Base-by-base conservation (phyloP, 2,329 filamentous ascomycete genomes). In the Diaporthe aspalathi region DNA sequence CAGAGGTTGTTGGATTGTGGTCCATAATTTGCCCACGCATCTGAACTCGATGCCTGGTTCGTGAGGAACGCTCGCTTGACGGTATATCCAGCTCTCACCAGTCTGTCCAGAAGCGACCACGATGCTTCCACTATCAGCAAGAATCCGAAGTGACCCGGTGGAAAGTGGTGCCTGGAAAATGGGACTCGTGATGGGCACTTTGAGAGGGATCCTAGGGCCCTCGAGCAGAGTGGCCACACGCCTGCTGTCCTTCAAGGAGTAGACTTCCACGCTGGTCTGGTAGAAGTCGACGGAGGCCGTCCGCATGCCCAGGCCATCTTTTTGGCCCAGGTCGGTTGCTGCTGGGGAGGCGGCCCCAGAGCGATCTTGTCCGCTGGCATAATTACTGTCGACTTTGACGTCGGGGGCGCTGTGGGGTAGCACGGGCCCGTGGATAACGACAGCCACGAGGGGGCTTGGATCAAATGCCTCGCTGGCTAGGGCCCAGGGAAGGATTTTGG, bases 1-100 rank as follows among this genome's bases (percentile, higher is more conserved):
- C 71, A 85, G 85, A 22, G 84, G 81, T 74, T 90, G 88, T 78
- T 96, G 93, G 35, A 97, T 84, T 54, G 91, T 91, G 0, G 96
- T 98, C 96, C 96, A 99, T 22, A 97, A 84, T 82, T 99, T 99
- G 24, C 92, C 95, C 69, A 96, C 85, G 76, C 94, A 98, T 47
- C 81, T 84, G 79, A 87, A 91, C 20, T 80, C 78, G 54, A 83
- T 74, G 27, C 82, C 82, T 1, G 80, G 78, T 27, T 87, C 86
- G 57, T 82, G 81, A 1, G 80, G 77, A 68, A 81, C 78, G 12
- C 81, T 75, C 11, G 84, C 79, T 73, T 90, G 88, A 11, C 86
- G 83, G 76, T 88, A 98, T 9, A 97, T 84, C 86, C 93, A 97
- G 56, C 95, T 91, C 82, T 98, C 95, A 16, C 95, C 95, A 63